Percentiles rank a stretch among this genome's conserved stretches.
phyloP scores from a whole-genome alignment of 129 eudicot species.

The Solidago caesia region DNA sequence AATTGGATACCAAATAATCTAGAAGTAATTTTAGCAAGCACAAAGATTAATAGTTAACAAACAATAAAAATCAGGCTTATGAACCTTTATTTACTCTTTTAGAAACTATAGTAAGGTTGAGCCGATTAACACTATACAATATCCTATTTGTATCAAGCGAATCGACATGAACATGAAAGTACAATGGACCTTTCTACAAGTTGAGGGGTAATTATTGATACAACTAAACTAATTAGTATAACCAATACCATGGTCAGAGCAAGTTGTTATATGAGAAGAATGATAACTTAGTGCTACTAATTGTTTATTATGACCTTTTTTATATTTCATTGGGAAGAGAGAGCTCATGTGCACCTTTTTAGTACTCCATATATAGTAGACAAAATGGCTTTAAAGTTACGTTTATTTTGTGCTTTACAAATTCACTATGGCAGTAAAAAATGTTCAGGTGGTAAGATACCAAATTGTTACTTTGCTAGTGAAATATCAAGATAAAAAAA shows the following conservation, averaged over 20 bases:
- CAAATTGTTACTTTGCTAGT: too few species aligned
- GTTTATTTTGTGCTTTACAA: background rate
- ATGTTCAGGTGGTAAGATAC: background rate
- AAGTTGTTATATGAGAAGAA: too few species aligned
- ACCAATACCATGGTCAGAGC: background rate
- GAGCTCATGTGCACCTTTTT: constrained; percentile 27
- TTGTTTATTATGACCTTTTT: constrained; percentile 8
- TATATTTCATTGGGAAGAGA: constrained; percentile 13
- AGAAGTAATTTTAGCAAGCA: too few species aligned
- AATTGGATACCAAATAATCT: too few species aligned
- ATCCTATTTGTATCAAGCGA: background rate
- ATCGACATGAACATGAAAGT: background rate
- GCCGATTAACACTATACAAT: background rate
- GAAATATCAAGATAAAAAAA: too few species aligned
- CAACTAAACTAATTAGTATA: background rate
- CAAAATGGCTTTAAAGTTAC: constrained; percentile 18
- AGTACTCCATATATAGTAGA: constrained; percentile 14
- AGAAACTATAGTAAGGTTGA: background rate
- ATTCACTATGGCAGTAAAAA: background rate
- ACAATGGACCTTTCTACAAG: background rate
- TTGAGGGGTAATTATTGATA: background rate
- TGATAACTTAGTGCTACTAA: background rate
- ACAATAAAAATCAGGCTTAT: background rate
- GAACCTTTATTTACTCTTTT: background rate
- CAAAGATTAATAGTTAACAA: background rate